phyloP scores from a whole-genome alignment of 208 protist species.

The Giardia duodenalis region DNA sequence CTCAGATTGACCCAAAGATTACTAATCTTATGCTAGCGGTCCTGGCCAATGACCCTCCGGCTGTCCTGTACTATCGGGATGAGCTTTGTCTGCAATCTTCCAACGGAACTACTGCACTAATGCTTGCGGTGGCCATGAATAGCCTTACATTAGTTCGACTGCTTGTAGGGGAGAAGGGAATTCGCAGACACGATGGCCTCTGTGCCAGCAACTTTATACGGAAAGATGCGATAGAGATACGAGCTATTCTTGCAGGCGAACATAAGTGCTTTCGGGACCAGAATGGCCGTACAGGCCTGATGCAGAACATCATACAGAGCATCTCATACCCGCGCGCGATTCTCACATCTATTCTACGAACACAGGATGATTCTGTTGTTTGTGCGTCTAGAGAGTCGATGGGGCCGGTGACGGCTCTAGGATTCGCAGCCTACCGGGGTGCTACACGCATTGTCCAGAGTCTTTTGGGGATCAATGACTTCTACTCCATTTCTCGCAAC shows the following conservation, averaged over 20 bases:
- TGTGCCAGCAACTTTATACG: background rate
- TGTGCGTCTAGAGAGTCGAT: background rate
- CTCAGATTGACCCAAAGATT: too few species aligned
- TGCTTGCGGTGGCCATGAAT: background rate
- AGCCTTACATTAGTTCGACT: background rate
- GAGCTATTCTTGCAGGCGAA: background rate
- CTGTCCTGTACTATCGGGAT: background rate
- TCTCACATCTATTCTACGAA: background rate
- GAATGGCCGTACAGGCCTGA: background rate
- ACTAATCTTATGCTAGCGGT: background rate
- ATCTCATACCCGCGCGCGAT: too few species aligned
- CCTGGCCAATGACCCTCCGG: background rate
- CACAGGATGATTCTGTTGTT: background rate
- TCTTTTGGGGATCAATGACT: background rate
- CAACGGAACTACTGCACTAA: background rate
- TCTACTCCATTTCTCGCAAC: background rate
- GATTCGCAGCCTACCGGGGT: background rate
- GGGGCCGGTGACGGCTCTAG: background rate
- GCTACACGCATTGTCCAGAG: background rate
- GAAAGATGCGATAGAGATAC: background rate
- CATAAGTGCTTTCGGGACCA: background rate
- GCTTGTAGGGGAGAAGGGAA: background rate
- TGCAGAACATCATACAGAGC: background rate
- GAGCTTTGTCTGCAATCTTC: background rate
- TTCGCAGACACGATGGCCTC: background rate